Base-by-base conservation (phyloP, 768 basidiomycete genomes). In the Lactifluus volemus region DNA sequence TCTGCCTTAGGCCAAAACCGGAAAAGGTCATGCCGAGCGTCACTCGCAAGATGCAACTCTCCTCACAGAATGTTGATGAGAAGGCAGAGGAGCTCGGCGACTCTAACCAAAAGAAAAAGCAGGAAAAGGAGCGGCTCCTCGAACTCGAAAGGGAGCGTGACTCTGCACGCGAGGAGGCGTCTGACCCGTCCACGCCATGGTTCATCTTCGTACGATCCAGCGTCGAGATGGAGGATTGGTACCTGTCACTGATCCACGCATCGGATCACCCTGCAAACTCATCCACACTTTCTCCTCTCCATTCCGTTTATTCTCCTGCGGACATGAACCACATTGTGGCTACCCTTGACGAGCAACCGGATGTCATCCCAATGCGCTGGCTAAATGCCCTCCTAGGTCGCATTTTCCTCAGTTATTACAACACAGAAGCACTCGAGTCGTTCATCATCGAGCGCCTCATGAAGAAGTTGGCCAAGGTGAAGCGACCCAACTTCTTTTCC, bases 191-290 rank as follows among this genome's bases (percentile, higher is more conserved):
- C 5, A 81, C 83, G 2, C 88, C 92, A 2, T 98, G 94, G 93
- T 99, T 88, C 76, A 84, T 99, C 67, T 98, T 98, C 73, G 84
- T 92, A 19, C 85, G 87, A 63, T 86, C 84, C 32, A 92, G 86
- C 71, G 76, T 85, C 56, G 90, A 93, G 70, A 97, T 98, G 91
- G 97, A 99, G 73, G 96, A 99, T 73, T 98, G 94, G 92, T 93
- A 93, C 71, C 74, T 92, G 39, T 79, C 91, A 0, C 79, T 97
- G 57, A 72, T 92, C 21, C 88, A 92, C 59, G 87, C 88, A 0
- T 84, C 85, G 8, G 76, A 82, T 60, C 73, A 86, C 56, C 82
- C 85, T 32, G 73, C 84, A 0, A 80, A 85, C 59, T 81, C 81
- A 3, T 80, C 86, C 3, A 82, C 79, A 7, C 80, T 90, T 49